These are phyloP conservation scores for Escallonia rubra DNA, from an alignment of 129 eudicot genomes.

Conservation along the genomic window DNA sequence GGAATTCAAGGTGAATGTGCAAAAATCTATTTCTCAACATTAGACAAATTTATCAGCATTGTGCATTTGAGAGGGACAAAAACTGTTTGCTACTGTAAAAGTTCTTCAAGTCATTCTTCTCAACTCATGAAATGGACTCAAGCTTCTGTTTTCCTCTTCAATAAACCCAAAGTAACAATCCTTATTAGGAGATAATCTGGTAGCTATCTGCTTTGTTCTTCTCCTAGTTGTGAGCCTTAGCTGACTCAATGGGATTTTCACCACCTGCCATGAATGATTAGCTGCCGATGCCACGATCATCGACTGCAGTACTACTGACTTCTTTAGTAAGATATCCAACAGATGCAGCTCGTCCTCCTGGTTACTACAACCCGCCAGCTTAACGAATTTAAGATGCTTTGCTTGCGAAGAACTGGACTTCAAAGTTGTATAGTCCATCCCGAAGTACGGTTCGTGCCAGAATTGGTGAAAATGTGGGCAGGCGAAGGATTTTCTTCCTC, in stretches of 20 bases:
- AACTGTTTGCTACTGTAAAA: too few species aligned
- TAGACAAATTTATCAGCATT: too few species aligned
- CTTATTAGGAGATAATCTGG: neutral
- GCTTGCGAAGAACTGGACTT: neutral
- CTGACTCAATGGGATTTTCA: neutral
- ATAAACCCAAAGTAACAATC: neutral
- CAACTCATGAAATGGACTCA: too few species aligned
- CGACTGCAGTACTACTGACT: neutral
- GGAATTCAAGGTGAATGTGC: too few species aligned
- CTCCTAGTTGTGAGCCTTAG: neutral
- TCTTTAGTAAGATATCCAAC: neutral
- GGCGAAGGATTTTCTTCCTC: neutral
- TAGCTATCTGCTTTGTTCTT: neutral
- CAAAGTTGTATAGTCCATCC: neutral
- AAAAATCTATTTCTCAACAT: too few species aligned
- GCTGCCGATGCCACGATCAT: neutral
- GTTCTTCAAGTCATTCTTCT: too few species aligned
- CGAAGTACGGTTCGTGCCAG: neutral
- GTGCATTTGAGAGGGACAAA: too few species aligned
- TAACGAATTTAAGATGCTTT: neutral
- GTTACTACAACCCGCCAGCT: neutral
- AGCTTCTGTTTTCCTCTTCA: neutral
- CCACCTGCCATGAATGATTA: neutral
- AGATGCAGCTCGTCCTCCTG: neutral
- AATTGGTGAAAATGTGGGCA: neutral